A percentile compares a stretch with the other conserved stretches of the same genome.
phyloP scores from a whole-genome alignment of 345 rosid genomes.

The Eucalyptus erythrocorys region DNA sequence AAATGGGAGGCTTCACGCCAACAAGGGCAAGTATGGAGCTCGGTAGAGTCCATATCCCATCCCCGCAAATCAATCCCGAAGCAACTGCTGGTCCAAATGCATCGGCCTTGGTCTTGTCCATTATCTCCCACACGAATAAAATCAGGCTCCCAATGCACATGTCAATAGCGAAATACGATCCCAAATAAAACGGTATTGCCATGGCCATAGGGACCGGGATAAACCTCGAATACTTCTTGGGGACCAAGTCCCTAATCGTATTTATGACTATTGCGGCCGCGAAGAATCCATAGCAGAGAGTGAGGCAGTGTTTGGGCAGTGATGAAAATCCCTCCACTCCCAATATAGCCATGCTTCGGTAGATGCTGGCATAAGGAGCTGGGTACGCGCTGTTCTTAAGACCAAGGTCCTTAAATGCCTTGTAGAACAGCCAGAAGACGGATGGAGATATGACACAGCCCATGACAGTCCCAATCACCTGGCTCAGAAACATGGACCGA shows the following conservation, averaged over 20 bases:
- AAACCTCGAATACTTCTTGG: constrained; percentile 25
- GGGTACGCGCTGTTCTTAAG: constrained; percentile 36
- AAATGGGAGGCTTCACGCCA: background rate
- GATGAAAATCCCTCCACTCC: constrained; percentile 69
- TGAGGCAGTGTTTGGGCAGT: constrained; percentile 61
- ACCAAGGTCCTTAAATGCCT: constrained; percentile 31
- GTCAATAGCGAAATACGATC: constrained; percentile 33
- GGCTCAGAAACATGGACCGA: background rate
- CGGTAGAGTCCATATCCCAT: background rate
- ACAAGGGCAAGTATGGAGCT: background rate
- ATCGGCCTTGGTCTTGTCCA: background rate
- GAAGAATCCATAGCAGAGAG: constrained; percentile 50
- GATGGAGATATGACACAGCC: background rate
- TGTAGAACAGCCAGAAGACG: constrained; percentile 1
- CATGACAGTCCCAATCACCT: background rate
- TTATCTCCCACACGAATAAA: background rate
- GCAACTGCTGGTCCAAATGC: background rate
- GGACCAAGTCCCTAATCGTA: constrained; percentile 24
- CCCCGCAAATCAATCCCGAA: background rate
- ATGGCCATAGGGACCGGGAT: constrained; percentile 84
- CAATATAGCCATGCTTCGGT: constrained; percentile 52
- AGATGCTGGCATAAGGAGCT: constrained; percentile 18
- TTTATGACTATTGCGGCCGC: constrained; percentile 48
- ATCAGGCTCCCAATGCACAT: background rate
- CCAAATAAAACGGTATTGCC: constrained; percentile 84